Evolutionary conservation across 2,329 filamentous ascomycete species (phyloP), one percentile per base, ranked within the genome.

Genomic region (Trichoderma pleuroti): DNA sequence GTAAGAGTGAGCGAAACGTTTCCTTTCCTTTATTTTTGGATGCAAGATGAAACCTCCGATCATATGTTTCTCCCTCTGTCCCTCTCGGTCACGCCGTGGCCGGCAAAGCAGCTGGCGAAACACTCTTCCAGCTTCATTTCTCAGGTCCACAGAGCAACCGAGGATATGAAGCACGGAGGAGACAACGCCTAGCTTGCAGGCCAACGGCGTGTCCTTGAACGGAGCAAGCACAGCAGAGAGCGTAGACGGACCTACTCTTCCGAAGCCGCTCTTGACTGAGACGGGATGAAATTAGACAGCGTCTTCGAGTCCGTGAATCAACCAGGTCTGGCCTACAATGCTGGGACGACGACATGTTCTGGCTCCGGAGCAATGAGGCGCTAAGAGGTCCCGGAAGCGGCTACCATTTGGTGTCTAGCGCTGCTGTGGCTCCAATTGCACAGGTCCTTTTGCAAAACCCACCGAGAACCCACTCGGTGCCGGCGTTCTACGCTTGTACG

Each of bases 401-500:
- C 71, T 73, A 49, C 72, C 74, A 70, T 67, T 73, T 72, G 68
- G 71, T 72, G 61, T 70, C 71, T 76, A 75, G 75, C 74, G 74
- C 68, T 39, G 70, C 62, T 54, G 56, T 59, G 66, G 64, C 68
- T 61, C 67, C 70, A 68, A 65, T 67, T 69, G 70, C 59, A 67
- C 70, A 72, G 74, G 74, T 74, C 68, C 75, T 76, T 76, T 76
- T 76, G 74, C 71, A 75, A 74, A 72, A 70, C 70, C 74, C 75
- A 74, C 74, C 12, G 59, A 21, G 67, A 71, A 61, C 21, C 69
- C 69, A 71, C 62, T 71, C 69, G 36, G 54, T 36, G 60, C 68
- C 64, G 54, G 68, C 60, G 54, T 56, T 63, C 32, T 56, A 54
- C 69, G 57, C 36, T 65, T 49, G 68, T 52, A 57, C 64, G 57